Evolutionary conservation across 2,329 filamentous ascomycete genomes (phyloP).

Genomic region (Trichothecium sympodiale): DNA sequence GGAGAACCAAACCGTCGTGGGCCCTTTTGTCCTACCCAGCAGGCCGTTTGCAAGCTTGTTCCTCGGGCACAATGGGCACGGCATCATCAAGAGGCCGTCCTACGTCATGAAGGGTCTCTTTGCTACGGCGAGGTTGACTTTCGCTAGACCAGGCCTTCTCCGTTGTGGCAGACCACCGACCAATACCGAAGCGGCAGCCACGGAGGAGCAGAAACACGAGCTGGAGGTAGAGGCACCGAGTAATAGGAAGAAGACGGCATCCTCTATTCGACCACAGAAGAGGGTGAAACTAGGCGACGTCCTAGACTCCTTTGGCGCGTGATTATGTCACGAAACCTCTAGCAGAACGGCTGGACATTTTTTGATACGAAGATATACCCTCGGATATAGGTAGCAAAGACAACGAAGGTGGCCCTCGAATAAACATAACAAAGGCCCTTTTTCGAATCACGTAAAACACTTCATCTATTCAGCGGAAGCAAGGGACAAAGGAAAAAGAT

Average conservation of each 20-base stretch:
- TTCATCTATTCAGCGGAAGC: too few species aligned
- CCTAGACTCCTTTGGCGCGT: background rate
- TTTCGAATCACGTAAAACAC: too few species aligned
- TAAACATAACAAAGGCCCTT: too few species aligned
- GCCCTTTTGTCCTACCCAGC: constrained; percentile 25
- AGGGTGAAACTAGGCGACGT: too few species aligned
- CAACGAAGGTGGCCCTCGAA: too few species aligned
- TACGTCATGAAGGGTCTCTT: constrained; percentile 25
- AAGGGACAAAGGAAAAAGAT: background rate
- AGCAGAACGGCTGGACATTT: too few species aligned
- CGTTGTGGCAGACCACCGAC: background rate
- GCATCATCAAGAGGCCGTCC: constrained; percentile 21
- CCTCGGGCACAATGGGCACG: constrained; percentile 23
- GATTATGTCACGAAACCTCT: background rate
- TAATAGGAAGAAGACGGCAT: constrained; percentile 3
- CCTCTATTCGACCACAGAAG: background rate
- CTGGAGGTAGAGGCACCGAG: too few species aligned
- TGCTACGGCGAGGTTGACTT: constrained; percentile 20
- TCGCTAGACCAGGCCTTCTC: constrained; percentile 13
- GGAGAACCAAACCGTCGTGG: constrained; percentile 19
- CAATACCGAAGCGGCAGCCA: too few species aligned
- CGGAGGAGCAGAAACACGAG: too few species aligned
- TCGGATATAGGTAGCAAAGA: too few species aligned
- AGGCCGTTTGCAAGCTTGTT: constrained; percentile 25
- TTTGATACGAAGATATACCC: too few species aligned